Evolutionary conservation across 1,139 yeast species (phyloP).

Genomic region (Pichia sp.): DNA sequence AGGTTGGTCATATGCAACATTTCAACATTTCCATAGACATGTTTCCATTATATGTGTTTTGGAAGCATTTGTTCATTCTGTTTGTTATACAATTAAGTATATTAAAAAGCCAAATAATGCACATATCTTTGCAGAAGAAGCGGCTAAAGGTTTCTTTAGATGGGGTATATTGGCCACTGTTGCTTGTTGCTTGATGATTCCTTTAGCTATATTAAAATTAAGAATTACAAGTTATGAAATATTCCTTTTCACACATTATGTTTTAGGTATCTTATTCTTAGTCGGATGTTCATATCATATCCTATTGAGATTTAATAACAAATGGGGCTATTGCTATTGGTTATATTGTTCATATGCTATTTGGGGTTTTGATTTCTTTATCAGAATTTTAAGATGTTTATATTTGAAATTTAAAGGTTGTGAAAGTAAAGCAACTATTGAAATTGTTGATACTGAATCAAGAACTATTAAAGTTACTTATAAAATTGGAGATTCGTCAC

Average conservation of each 20-base stretch:
- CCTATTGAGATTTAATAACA: conserved; percentile 16
- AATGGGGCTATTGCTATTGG: conserved; percentile 38
- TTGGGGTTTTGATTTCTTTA: conserved; percentile 32
- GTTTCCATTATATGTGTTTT: conserved; percentile 31
- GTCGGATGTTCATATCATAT: conserved; percentile 34
- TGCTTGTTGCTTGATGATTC: conserved; percentile 17
- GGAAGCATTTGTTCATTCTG: conserved; percentile 27
- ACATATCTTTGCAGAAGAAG: not conserved
- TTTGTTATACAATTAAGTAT: conserved; percentile 28
- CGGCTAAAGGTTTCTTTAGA: conserved; percentile 7
- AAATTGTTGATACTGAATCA: conserved; percentile 27
- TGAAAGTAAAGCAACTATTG: conserved; percentile 18
- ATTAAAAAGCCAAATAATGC: conserved; percentile 27
- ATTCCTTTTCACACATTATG: conserved; percentile 33
- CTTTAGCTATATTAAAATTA: conserved; percentile 4
- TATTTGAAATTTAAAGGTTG: conserved; percentile 24
- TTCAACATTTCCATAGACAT: conserved; percentile 41
- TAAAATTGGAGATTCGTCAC: conserved; percentile 7
- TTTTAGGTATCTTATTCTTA: conserved; percentile 32
- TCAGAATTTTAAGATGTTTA: conserved; percentile 30
- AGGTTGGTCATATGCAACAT: conserved; percentile 40
- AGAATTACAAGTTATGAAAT: conserved; percentile 32
- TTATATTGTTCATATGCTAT: conserved; percentile 35
- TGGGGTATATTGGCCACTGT: conserved; percentile 51
- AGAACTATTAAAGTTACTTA: conserved; percentile 33